Evolutionary conservation across 345 rosid genomes (phyloP).

Genomic region (Eutrema yunnanense): DNA sequence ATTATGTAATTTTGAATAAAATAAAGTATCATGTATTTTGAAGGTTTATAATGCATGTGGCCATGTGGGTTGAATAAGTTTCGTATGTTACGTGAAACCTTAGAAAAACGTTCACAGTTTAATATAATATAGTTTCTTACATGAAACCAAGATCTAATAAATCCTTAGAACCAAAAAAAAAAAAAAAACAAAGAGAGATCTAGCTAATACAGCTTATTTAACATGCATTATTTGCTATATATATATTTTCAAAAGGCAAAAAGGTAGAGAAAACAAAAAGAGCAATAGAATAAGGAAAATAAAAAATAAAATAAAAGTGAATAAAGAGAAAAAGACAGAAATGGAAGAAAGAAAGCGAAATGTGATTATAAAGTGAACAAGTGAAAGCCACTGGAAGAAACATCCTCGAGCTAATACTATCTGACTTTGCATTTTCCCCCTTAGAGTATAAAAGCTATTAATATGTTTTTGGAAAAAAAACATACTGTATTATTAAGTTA

Average conservation of each 20-base stretch:
- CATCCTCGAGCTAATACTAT: constrained; percentile 11
- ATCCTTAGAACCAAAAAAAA: too few relatives aligned
- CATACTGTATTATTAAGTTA: neutral
- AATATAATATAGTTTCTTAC: neutral
- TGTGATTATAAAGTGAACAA: constrained; percentile 32
- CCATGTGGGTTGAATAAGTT: neutral
- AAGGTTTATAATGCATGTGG: neutral
- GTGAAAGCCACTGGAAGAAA: constrained; percentile 8
- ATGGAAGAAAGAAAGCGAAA: constrained; percentile 40
- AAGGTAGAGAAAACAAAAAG: constrained; percentile 41
- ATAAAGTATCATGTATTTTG: neutral
- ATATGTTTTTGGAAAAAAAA: neutral
- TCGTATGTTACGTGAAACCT: neutral
- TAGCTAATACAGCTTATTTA: neutral
- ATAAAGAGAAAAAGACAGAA: constrained; percentile 14
- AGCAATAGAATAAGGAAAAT: constrained; percentile 35
- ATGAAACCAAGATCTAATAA: too few relatives aligned
- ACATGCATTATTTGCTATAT: neutral
- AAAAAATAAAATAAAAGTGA: constrained; percentile 9
- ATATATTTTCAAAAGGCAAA: neutral
- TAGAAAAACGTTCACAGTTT: neutral
- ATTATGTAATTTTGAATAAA: neutral
- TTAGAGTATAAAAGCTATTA: neutral
- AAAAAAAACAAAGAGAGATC: too few relatives aligned
- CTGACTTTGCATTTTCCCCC: constrained; percentile 16